A percentile compares a stretch with the other conserved stretches of the same genome.
These are phyloP conservation scores for Candida multigemmis DNA, from an alignment of 805 yeast species.

Conservation along the genomic window DNA sequence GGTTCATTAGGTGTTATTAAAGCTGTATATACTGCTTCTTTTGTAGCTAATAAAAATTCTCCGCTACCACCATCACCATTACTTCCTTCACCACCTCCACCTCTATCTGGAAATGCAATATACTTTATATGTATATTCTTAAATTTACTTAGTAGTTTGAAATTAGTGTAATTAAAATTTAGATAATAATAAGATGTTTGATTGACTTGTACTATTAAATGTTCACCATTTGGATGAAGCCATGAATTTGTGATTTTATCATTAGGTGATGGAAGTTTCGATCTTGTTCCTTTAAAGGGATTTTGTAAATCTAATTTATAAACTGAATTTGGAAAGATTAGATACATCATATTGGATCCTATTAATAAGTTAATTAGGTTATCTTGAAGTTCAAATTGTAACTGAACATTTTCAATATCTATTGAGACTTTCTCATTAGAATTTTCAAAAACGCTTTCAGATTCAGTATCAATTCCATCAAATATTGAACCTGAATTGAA, in stretches of 20 bases:
- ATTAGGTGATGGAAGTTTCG: slow-evolving; percentile 12
- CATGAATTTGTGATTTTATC: slow-evolving; percentile 18
- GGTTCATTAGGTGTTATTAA: slow-evolving; percentile 19
- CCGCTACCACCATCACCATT: slow-evolving; percentile 7
- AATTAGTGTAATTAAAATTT: slow-evolving; percentile 18
- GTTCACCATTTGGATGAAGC: slow-evolving; percentile 29
- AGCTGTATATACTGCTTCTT: slow-evolving; percentile 19
- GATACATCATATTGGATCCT: slow-evolving; percentile 24
- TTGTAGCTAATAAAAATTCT: slow-evolving; percentile 19
- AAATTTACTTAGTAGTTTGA: slow-evolving; percentile 23
- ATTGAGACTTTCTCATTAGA: too few species aligned
- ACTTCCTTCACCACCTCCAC: slow-evolving; percentile 1
- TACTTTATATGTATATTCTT: slow-evolving; percentile 17
- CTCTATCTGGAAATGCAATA: slow-evolving; percentile 13
- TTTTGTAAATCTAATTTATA: slow-evolving; percentile 24
- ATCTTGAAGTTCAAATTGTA: slow-evolving; percentile 24
- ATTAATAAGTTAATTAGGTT: slow-evolving; percentile 17
- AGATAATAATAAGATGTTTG: slow-evolving; percentile 17
- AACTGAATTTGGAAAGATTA: slow-evolving; percentile 12
- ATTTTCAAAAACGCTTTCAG: too few species aligned
- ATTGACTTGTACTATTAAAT: slow-evolving; percentile 20
- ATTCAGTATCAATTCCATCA: too few species aligned
- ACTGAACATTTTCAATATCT: slow-evolving; percentile 28
- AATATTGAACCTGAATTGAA: too few species aligned
- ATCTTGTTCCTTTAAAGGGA: slow-evolving; percentile 20